Base-by-base conservation (phyloP, 2,329 filamentous ascomycete species). In the Fusarium sp. region DNA sequence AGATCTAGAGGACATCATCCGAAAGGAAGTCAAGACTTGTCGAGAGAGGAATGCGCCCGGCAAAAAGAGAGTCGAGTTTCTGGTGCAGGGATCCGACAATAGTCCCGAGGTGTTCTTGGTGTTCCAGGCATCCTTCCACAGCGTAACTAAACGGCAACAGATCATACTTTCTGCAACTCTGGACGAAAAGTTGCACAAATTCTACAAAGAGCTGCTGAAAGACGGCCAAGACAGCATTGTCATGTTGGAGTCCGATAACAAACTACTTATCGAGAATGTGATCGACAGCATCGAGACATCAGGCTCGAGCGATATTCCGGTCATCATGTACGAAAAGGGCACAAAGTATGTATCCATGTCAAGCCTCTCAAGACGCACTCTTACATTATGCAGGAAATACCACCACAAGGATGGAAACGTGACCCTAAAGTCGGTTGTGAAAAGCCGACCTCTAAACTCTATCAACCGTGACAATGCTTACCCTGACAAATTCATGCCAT, bases 121-220 rank as follows among this genome's bases (percentile, higher is more conserved):
- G 39, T 84, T 85, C 68, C 78, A 82, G 37, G 73, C 78, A 6
- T 80, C 81, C 2, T 82, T 82, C 8, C 81, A 81, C 7, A 78
- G 78, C 1, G 59, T 56, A 2, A 66, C 69, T 2, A 60, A 50
- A 31, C 76, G 79, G 23, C 83, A 85, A 44, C 73, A 82, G 11
- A 78, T 83, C 3, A 67, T 84, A 7, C 15, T 73, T 1, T 69
- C 71, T 6, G 71, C 54, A 3, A 63, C 48, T 3, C 36, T 74
- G 2, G 60, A 72, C 7, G 31, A 34, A 0, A 16, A 12, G 0
- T 10, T 73, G 16, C 15, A 12, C 7, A 4, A 36, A 0, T 66
- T 66, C 4, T 60, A 72, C 3, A 23, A 37, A 6, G 40, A 62
- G 1, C 11, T 62, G 13, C 9, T 41, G 1, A 18, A 41, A 5